Evolutionary conservation across 257 asterid genomes (phyloP).

Genomic region (Lantana camara): DNA sequence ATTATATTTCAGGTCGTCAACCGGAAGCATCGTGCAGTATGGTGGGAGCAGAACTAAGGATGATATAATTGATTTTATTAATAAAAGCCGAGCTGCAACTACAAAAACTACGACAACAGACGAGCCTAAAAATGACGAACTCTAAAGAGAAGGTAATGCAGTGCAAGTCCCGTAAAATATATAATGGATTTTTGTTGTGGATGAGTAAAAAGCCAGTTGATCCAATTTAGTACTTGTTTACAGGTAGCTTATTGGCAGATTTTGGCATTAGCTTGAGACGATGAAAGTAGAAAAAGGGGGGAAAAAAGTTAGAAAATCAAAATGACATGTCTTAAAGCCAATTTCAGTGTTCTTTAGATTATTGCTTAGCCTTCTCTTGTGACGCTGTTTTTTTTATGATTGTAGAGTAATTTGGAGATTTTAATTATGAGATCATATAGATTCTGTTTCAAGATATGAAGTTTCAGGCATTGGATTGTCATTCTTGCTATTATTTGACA

Average conservation of each 20-base stretch:
- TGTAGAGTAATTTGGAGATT: slow-evolving; percentile 15
- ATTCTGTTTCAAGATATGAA: neutral
- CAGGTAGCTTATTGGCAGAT: slow-evolving; percentile 30
- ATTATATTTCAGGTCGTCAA: slow-evolving; percentile 69
- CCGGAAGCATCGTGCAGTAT: slow-evolving; percentile 59
- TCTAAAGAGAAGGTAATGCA: slow-evolving; percentile 41
- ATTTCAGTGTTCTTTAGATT: neutral
- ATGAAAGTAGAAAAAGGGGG: neutral
- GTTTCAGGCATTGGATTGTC: neutral
- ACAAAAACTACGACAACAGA: slow-evolving; percentile 40
- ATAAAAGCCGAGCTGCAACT: slow-evolving; percentile 56
- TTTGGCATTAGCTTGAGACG: neutral
- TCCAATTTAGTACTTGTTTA: slow-evolving; percentile 14
- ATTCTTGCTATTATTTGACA: too few species aligned
- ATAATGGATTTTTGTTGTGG: too few species aligned
- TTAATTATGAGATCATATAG: slow-evolving; percentile 10
- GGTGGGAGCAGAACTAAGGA: slow-evolving; percentile 76
- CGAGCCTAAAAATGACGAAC: slow-evolving; percentile 65
- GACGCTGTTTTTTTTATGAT: slow-evolving; percentile 14
- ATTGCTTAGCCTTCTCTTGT: slow-evolving; percentile 4
- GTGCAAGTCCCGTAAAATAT: neutral
- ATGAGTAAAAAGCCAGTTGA: neutral
- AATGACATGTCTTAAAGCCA: neutral
- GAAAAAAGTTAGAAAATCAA: too few species aligned
- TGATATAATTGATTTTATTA: slow-evolving; percentile 64